Base-by-base conservation (phyloP, 2,329 filamentous ascomycete species). In the Stachybotrys echinatus region DNA sequence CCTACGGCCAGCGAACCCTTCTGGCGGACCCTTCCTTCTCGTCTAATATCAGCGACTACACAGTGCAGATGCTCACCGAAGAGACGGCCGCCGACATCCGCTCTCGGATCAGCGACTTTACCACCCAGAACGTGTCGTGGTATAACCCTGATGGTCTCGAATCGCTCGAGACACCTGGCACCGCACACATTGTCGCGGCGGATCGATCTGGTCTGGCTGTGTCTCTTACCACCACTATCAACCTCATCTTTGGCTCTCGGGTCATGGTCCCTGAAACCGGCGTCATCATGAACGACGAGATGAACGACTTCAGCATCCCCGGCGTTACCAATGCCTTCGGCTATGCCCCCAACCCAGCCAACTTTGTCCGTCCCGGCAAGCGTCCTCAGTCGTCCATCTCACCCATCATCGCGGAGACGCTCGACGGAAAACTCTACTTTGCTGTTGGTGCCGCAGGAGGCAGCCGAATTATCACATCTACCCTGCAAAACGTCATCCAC, bases 221-320 rank as follows among this genome's bases (percentile, higher is more conserved):
- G 46, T 87, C 87, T 0, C 72, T 91, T 2, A 95, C 90, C 0
- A 91, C 88, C 0, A 95, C 90, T 0, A 73, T 95, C 53, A 95
- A 95, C 64, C 73, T 90, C 7, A 73, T 89, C 2, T 95, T 95
- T 57, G 90, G 90, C 12, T 88, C 83, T 8, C 77, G 79, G 3
- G 59, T 95, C 42, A 81, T 94, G 58, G 81, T 94, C 0, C 89
- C 89, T 0, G 88, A 94, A 61, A 94, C 89, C 0, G 89, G 89
- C 3, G 74, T 94, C 42, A 86, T 92, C 48, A 84, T 92, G 69
- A 82, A 80, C 61, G 68, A 79, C 52, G 74, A 81, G 58, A 77
- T 77, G 72, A 75, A 81, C 71, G 88, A 92, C 64, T 95, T 95
- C 67, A 88, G 83, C 31, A 88, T 91, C 47, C 89, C 90, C 0